Evolutionary conservation across 2,329 filamentous ascomycete species (phyloP).

Genomic region (Botrytis galanthina): DNA sequence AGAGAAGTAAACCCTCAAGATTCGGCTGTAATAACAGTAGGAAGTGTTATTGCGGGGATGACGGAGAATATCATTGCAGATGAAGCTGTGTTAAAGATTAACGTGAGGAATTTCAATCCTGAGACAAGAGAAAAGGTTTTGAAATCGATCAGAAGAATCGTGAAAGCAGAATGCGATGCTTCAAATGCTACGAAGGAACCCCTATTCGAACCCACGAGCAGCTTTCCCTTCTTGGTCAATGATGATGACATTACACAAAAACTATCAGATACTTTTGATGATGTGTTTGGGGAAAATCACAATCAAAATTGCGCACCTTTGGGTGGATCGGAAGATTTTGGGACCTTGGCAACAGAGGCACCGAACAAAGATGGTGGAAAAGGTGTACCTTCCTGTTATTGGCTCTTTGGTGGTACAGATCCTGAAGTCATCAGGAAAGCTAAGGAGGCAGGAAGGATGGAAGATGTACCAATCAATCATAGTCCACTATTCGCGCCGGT

Average conservation of each 20-base stretch:
- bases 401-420: constrained; percentile 46
- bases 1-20: constrained; percentile 43
- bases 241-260: constrained; percentile 24
- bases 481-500: constrained; percentile 57
- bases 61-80: constrained; percentile 48
- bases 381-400: constrained; percentile 37
- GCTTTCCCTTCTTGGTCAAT: constrained; percentile 32
- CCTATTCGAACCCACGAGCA: constrained; percentile 23
- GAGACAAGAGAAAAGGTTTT: constrained; percentile 41
- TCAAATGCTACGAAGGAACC: constrained; percentile 44
- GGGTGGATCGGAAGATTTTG: constrained; percentile 37
- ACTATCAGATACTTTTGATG: constrained; percentile 22
- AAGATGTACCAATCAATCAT: constrained; percentile 52
- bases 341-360: constrained; percentile 48
- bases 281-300: constrained; percentile 30
- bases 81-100: constrained; percentile 43
- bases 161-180: constrained; percentile 49
- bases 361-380: constrained; percentile 30
- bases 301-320: constrained; percentile 22
- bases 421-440: constrained; percentile 22
- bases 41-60: constrained; percentile 44
- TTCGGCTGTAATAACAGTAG: constrained; percentile 46
- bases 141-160: constrained; percentile 43
- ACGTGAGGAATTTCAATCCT: constrained; percentile 41
- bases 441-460: constrained; percentile 21